Evolutionary conservation across 768 basidiomycete genomes (phyloP), one percentile per base, ranked within the genome.

Genomic region (Tulasnella sp.): DNA sequence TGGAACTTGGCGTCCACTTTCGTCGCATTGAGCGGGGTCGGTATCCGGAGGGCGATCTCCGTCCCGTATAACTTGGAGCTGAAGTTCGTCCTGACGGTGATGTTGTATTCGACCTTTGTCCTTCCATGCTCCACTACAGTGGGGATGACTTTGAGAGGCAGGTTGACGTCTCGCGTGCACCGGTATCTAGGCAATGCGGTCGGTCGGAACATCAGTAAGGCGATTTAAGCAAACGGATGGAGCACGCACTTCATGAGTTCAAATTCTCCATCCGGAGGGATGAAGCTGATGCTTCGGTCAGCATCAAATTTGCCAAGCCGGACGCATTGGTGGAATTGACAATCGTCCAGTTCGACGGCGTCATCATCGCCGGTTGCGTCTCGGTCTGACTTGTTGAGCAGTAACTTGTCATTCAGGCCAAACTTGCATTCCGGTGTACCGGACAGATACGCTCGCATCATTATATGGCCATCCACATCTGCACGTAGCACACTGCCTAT

Each of bases 381-480:
- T 12, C 73, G 37, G n/a, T 74, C 74, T 37, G 41, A 87, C 82
- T 95, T 95, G 84, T 97, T 95, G 64, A 98, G 90, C 29, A 98
- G 95, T 29, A 98, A 86, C 81, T 98, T 98, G 82, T 98, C 97
- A 77, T 99, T 99, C 75, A 99, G 83, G 14, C 97, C 97, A 76
- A 99, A 98, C 80, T 98, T 98, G 85, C 97, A 98, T 78, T 99
- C 97, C 0, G 97, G 97, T 16, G 92, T 96, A 16, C 97, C 97
- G 35, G 94, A 90, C 35, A 99, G 84, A 79, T 98, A 99, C 6
- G 96, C 96, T 12, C 96, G 88, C 96, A 99, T 98, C 78, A 95
- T 86, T 76, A 99, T 96, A 75, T 98, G 95, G 0, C 96, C 96
- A 77, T 98, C 95, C 7, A 99, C 95, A 75, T 99, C 96, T 8